A percentile compares a stretch with the other conserved stretches of the same genome.
phyloP scores from a whole-genome alignment of 2,329 filamentous ascomycete species.

The Chaetomiaceae sp. region DNA sequence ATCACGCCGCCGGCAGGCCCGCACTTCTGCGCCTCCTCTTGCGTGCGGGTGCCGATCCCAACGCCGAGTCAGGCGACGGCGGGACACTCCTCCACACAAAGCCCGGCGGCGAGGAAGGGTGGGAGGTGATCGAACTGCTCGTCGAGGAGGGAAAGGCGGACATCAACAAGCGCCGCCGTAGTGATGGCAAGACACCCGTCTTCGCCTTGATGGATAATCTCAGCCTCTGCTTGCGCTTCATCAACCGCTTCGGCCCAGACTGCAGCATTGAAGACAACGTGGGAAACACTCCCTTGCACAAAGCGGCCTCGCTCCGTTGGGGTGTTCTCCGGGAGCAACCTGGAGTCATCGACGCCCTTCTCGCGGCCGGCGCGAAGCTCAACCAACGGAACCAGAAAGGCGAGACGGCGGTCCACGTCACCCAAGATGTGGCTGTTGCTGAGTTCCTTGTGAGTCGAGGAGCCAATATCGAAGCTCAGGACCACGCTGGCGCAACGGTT shows the following conservation, averaged over 20 bases:
- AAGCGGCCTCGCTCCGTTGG: not conserved
- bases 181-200: constrained; percentile 26
- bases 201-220: not conserved
- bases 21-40: constrained; percentile 28
- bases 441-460: constrained; percentile 10
- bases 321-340: too few relatives aligned
- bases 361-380: constrained; percentile 7
- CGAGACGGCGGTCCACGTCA: constrained; percentile 5
- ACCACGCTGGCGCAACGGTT: constrained; percentile 1
- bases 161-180: constrained; percentile 23
- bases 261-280: constrained; percentile 7
- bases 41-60: constrained; percentile 32
- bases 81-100: constrained; percentile 15
- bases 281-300: constrained; percentile 3
- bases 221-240: not conserved
- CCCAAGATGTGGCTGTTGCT: not conserved
- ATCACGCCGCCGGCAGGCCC: constrained; percentile 17
- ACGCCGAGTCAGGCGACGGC: constrained; percentile 17
- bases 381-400: constrained; percentile 3
- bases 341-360: not conserved
- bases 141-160: constrained; percentile 25
- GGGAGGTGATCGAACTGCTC: constrained; percentile 24
- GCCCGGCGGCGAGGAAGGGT: constrained; percentile 1
- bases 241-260: constrained; percentile 6
- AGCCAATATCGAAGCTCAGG: constrained; percentile 16